Evolutionary conservation across 75 land plant genomes (phyloP), one percentile per base, ranked within the genome.

Genomic region (Selaginella tamariscina): DNA sequence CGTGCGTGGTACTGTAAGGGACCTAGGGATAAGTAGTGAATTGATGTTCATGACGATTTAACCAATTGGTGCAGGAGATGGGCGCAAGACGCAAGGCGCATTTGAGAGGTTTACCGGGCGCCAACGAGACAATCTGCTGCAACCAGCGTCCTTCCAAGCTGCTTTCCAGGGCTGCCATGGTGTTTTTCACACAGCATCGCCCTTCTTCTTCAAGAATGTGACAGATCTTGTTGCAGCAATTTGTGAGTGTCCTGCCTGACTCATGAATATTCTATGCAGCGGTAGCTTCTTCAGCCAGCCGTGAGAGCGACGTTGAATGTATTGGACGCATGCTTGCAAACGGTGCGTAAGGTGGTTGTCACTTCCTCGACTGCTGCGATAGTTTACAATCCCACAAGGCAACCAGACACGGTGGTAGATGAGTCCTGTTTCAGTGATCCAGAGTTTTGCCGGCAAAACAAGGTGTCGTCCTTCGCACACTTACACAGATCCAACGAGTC

Each of bases 351-450:
- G 71, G 88, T 91, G 29, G 83, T 88, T 29, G 31, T 88, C 21
- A 88, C 97, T 55, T 91, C 97, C 27, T 91, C 94, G 0, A 68
- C 81, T 2, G 97, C 97, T 56, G 85, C 95, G 11, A 85, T 86
- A 32, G 13, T 75, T 5, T 85, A 69, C 65, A 83, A 72, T 73
- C 62, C 66, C 27, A 70, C 68, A 59, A 62, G 24, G 24, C 27
- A n/a, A 18, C 65, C 68, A 20, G 84, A 82, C 63, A 75, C 75
- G 2, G 78, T 83, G 0, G 80, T 91, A 72, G 97, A 91, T 78
- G 97, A 91, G 57, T 79, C 81, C 49, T 85, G 83, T 80, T 91
- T 74, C 29, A 83, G 84, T 65, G 74, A 78, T 56, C 78, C 79
- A 29, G 84, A 84, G 0, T 29, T 72, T 27, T 89, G 79, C 13